A percentile compares a stretch with the other conserved stretches of the same genome.
Conservation (phyloP, 768 basidiomycete species). For the Tylopilus balloui region DNA sequence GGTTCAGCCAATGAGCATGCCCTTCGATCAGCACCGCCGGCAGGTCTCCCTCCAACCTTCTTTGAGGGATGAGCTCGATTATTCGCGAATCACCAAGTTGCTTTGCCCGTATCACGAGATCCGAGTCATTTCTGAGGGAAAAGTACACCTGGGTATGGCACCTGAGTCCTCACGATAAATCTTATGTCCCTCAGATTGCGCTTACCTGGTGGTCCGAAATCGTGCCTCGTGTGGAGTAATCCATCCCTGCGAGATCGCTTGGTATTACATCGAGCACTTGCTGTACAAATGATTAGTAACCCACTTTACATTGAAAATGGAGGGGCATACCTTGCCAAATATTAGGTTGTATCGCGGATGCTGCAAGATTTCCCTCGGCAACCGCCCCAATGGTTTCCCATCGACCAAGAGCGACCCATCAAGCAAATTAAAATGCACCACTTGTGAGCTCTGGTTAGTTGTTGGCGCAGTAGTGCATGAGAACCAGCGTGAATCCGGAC, state of each 20-base stretch:
- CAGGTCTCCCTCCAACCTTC: not conserved
- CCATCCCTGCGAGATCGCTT: conserved; percentile 24
- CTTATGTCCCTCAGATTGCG: not conserved
- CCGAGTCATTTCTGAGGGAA: not conserved
- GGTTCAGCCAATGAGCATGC: not conserved
- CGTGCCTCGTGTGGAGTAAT: conserved; percentile 19
- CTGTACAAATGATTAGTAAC: conserved; percentile 8
- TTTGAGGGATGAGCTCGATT: not conserved
- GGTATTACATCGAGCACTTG: conserved; percentile 21
- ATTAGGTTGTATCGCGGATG: conserved; percentile 20
- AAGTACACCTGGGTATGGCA: conserved; percentile 20
- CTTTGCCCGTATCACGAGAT: not conserved
- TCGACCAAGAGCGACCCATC: conserved; percentile 27
- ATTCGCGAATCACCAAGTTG: not conserved
- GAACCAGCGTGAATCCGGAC: conserved; percentile 22
- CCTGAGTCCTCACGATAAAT: not conserved
- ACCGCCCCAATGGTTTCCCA: conserved; percentile 22
- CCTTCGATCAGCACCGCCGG: not conserved
- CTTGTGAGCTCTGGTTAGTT: conserved; percentile 13
- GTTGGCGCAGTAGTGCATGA: conserved; percentile 12
- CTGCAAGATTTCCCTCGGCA: conserved; percentile 16
- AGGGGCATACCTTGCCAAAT: conserved; percentile 18
- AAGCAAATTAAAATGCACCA: conserved; percentile 21
- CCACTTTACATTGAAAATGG: not conserved
- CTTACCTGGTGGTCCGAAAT: conserved; percentile 21